A percentile compares a stretch with the other conserved stretches of the same genome.
These are phyloP conservation scores for Astraeus odoratus DNA, from an alignment of 768 basidiomycete genomes.

Conservation along the genomic window DNA sequence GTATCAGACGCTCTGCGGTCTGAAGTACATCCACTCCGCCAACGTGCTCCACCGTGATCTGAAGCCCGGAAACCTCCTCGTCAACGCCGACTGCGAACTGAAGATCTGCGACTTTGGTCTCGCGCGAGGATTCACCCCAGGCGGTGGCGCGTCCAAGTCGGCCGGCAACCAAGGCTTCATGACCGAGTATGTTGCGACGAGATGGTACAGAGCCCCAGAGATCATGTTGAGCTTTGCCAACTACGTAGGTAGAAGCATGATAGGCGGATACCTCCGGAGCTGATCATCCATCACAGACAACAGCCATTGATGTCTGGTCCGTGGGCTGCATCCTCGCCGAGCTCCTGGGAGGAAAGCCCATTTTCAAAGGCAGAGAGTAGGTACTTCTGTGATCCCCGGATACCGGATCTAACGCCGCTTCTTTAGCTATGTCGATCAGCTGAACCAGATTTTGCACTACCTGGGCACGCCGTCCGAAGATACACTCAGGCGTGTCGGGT, in stretches of 20 bases:
- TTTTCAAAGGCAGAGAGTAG: conserved; percentile 96
- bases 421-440: conserved; percentile 89
- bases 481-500: conserved; percentile 91
- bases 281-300: conserved; percentile 48
- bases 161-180: conserved; percentile 91
- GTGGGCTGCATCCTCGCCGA: conserved; percentile 95
- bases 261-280: not conserved
- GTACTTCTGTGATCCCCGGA: conserved; percentile 21
- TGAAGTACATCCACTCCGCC: conserved; percentile 97
- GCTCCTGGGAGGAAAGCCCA: conserved; percentile 86
- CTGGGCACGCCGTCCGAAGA: conserved; percentile 98
- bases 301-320: conserved; percentile 93
- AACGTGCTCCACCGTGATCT: conserved; percentile 96
- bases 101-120: conserved; percentile 99
- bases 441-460: conserved; percentile 96
- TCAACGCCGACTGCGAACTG: conserved; percentile 97
- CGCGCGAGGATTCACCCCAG: conserved; percentile 88
- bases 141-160: conserved; percentile 62
- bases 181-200: conserved; percentile 99
- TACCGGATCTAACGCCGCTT: not conserved
- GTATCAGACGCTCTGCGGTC: conserved; percentile 95
- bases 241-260: conserved; percentile 51
- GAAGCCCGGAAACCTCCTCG: conserved; percentile 91
- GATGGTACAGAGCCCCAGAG: conserved; percentile 98
- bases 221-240: conserved; percentile 98